phyloP scores from a whole-genome alignment of 179 eudicot genomes.

The Beta macrorhiza region DNA sequence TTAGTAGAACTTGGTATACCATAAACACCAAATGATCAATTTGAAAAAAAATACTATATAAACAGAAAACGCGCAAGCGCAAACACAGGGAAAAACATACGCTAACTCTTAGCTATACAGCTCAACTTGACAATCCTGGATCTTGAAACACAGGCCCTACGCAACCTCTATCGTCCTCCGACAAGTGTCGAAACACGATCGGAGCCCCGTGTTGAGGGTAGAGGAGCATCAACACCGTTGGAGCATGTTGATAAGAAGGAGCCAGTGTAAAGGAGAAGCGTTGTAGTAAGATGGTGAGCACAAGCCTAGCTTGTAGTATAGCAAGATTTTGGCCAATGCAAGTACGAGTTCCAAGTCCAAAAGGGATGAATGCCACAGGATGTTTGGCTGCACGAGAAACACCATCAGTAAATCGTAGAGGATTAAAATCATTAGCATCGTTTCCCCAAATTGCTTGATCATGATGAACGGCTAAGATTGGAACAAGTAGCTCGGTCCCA shows the following conservation, averaged over 20 bases:
- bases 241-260: slow-evolving; percentile 75
- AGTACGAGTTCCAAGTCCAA: slow-evolving; percentile 72
- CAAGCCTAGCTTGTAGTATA: slow-evolving; percentile 64
- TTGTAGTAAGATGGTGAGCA: slow-evolving; percentile 56
- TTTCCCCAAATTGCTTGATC: slow-evolving; percentile 71
- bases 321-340: slow-evolving; percentile 87
- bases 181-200: slow-evolving; percentile 42
- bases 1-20: slow-evolving; percentile 2
- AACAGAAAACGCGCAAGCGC: slow-evolving; percentile 11
- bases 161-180: neutral
- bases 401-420: slow-evolving; percentile 58
- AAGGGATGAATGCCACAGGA: slow-evolving; percentile 79
- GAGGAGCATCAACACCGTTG: slow-evolving; percentile 76
- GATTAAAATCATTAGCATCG: slow-evolving; percentile 72
- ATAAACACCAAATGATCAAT: slow-evolving; percentile 11
- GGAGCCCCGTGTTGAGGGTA: slow-evolving; percentile 88
- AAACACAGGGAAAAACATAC: neutral
- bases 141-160: neutral
- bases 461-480: slow-evolving; percentile 81
- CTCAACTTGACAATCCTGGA: slow-evolving; percentile 17
- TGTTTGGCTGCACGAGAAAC: slow-evolving; percentile 70
- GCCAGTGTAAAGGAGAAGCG: slow-evolving; percentile 66
- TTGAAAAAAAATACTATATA: slow-evolving; percentile 21
- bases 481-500: slow-evolving; percentile 75
- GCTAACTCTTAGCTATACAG: neutral